Evolutionary conservation across 352 stramenopile species (phyloP), one percentile per base, ranked within the genome.

Genomic region (Globisporangium recalcitrans): DNA sequence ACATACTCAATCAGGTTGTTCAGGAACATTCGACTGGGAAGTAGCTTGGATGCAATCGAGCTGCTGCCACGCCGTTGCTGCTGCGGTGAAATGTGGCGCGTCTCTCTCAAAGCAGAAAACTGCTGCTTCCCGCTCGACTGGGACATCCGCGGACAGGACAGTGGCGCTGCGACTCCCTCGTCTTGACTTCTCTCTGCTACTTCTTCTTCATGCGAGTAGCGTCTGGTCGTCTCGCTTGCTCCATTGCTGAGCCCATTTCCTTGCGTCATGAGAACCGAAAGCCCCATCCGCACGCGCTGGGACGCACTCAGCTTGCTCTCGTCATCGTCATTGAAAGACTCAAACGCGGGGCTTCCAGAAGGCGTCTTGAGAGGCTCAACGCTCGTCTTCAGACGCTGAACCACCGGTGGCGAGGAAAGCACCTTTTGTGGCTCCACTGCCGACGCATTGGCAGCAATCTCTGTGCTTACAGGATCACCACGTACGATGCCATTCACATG

Each of bases 1-100:
- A 93, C 82, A 57, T 91, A 91, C 13, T 77, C 82, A 65, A 93
- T 88, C 11, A 93, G 57, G 44, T 72, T 87, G 52, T 88, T 81
- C 47, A 93, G 67, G 16, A 73, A 81, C 24, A 72, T 75, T 22
- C 73, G 76, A 11, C 75, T 82, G 1, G 82, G 78, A 49, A 91
- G 61, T 32, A 93, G 52, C 60, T 81, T 86, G 47, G 73, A 78
- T 26, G 77, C 74, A 19, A 88, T 70, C 22, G 82, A 58, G 42
- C 80, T 61, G 16, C 27, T 63, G 0, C 70, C 54, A 72, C 76
- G 67, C 2, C 26, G 48, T 44, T 74, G n/a, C 53, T 58, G 48
- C 65, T 64, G 56, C 70, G 65, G 56, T 36, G 63, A n/a, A n/a
- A n/a, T 4, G 36, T 42, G 36, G 5, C 31, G 27, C 3, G 56